A percentile compares a stretch with the other conserved stretches of the same genome.
phyloP scores from a whole-genome alignment of 805 yeast species.

The Yarrowia hollandica region DNA sequence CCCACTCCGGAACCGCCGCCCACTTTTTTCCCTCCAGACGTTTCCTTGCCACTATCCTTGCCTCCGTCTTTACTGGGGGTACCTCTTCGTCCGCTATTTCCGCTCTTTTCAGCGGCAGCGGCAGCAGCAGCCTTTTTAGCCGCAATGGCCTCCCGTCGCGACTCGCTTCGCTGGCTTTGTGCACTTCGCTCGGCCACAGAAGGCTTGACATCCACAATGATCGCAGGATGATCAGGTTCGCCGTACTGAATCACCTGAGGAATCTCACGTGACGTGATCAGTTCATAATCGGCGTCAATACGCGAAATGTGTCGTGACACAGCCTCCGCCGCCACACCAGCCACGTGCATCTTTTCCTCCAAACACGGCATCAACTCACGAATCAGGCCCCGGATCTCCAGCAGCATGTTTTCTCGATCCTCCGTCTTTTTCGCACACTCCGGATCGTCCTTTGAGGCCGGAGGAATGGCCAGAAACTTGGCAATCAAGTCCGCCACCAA shows the following conservation, averaged over 20 bases:
- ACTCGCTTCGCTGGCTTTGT: conserved; percentile 77
- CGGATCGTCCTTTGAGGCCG: conserved; percentile 15
- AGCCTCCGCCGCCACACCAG: conserved; percentile 83
- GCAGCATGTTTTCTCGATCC: conserved; percentile 39
- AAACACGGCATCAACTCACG: conserved; percentile 83
- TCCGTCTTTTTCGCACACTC: conserved; percentile 31
- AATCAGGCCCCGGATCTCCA: conserved; percentile 47
- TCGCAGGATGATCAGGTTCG: conserved; percentile 86
- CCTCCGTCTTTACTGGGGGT: conserved; percentile 15
- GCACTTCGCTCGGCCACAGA: conserved; percentile 51
- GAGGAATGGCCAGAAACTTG: conserved; percentile 47
- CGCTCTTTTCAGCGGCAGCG: conserved; percentile 33
- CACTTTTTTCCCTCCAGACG: conserved; percentile 7
- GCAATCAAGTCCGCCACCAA: conserved; percentile 57
- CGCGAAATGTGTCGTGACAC: conserved; percentile 67
- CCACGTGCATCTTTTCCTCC: conserved; percentile 97
- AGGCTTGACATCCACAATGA: conserved; percentile 58
- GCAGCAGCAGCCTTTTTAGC: conserved; percentile 66
- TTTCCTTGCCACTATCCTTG: conserved; percentile 3
- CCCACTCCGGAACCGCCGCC: neutral
- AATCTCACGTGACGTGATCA: conserved; percentile 71
- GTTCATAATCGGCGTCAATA: conserved; percentile 76
- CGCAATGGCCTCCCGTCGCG: conserved; percentile 88
- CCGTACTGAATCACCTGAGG: conserved; percentile 80
- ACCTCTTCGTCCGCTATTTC: conserved; percentile 12